Conservation (phyloP, 495 filamentous ascomycete genomes). For the Neurospora hispaniola region DNA sequence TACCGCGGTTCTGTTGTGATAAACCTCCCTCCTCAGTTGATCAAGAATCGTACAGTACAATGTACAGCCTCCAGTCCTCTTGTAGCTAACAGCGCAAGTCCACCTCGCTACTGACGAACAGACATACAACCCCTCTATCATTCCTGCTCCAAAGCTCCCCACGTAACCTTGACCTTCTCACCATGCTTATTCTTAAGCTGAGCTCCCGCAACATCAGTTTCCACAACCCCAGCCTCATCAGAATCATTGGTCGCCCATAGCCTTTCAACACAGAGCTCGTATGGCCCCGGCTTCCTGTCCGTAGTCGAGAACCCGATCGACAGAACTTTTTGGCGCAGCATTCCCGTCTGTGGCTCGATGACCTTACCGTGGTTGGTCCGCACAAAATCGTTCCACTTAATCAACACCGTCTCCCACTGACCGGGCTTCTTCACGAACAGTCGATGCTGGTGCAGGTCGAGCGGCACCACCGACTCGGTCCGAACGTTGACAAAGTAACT, state of each 20-base stretch:
- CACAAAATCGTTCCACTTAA: conserved; percentile 87
- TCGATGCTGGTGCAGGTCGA: conserved; percentile 92
- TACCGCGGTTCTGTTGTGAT: not conserved
- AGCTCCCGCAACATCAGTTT: not conserved
- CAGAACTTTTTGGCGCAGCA: conserved; percentile 71
- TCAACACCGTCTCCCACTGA: conserved; percentile 85
- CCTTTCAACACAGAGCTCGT: conserved; percentile 68
- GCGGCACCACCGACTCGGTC: conserved; percentile 82
- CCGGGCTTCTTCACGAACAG: conserved; percentile 71
- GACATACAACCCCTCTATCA: not conserved
- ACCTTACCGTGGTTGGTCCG: conserved; percentile 85
- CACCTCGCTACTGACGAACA: not conserved
- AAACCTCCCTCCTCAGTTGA: not conserved
- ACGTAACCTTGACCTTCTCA: conserved; percentile 31
- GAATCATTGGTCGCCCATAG: conserved; percentile 71
- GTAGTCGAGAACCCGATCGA: conserved; percentile 82
- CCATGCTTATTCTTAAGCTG: conserved; percentile 39
- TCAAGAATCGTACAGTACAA: not conserved
- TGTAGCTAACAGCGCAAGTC: not conserved
- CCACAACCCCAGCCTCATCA: conserved; percentile 23
- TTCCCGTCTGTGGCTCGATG: conserved; percentile 81
- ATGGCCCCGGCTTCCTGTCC: conserved; percentile 78
- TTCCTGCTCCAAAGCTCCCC: conserved; percentile 13
- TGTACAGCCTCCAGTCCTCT: not conserved
- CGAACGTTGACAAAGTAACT: conserved; percentile 94